These are phyloP conservation scores for Phytophthora citrophthora DNA, from an alignment of 352 stramenopile species.

Conservation along the genomic window DNA sequence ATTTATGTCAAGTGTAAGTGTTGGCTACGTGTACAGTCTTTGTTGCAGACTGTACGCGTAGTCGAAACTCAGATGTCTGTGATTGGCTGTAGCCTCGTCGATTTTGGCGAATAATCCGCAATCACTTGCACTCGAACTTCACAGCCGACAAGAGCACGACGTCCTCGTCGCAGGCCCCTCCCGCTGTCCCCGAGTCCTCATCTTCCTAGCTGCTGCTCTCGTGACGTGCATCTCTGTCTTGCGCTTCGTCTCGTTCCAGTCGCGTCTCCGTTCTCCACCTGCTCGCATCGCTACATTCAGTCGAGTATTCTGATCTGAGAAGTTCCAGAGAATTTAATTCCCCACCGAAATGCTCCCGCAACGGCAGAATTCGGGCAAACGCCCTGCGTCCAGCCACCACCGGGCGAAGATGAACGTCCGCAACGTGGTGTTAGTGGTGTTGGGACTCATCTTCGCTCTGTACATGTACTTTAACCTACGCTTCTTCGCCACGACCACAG, in stretches of 20 bases:
- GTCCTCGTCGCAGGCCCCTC: constrained; percentile 2
- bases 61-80: not conserved
- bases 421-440: constrained; percentile 30
- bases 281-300: not conserved
- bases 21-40: not conserved
- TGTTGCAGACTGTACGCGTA: constrained; percentile 1
- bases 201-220: not conserved
- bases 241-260: constrained; percentile 1
- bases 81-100: constrained; percentile 3
- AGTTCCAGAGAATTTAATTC: constrained; percentile 9
- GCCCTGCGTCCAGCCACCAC: constrained; percentile 36
- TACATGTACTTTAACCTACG: constrained; percentile 73
- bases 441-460: constrained; percentile 55
- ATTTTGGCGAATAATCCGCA: constrained; percentile 3
- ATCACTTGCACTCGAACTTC: constrained; percentile 14
- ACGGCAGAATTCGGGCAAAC: constrained; percentile 51
- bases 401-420: constrained; percentile 27
- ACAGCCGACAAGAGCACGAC: constrained; percentile 27
- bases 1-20: too few relatives aligned
- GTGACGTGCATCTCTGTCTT: constrained; percentile 3
- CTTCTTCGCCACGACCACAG: constrained; percentile 56
- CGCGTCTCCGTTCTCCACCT: not conserved
- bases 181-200: not conserved
- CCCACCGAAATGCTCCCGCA: constrained; percentile 56
- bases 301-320: not conserved